Percentiles rank a stretch among this genome's conserved stretches.
Conservation (phyloP, 257 asterid genomes). For the Linderniella brevidens region DNA sequence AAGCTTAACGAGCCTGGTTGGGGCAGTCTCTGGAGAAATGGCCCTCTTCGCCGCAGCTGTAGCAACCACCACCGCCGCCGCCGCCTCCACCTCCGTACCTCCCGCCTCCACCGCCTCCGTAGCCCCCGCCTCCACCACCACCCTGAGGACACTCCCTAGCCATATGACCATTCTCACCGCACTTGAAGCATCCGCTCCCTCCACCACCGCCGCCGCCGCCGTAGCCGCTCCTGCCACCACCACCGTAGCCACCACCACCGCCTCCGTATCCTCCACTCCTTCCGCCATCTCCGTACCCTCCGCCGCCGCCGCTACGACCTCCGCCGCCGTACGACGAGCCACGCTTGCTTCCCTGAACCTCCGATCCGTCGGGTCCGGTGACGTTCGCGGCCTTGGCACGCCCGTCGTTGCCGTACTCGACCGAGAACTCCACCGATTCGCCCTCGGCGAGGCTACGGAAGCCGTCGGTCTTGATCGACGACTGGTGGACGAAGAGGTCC, state of each 20-base stretch:
- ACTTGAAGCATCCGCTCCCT: slow-evolving; percentile 16
- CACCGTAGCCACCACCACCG: slow-evolving; percentile 14
- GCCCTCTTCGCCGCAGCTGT: slow-evolving; percentile 3
- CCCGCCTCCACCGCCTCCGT: slow-evolving; percentile 21
- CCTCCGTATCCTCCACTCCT: slow-evolving; percentile 16
- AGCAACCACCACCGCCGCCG: slow-evolving; percentile 5
- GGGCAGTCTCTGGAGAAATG: slow-evolving; percentile 7
- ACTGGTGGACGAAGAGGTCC: slow-evolving; percentile 67
- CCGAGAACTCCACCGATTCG: slow-evolving; percentile 38
- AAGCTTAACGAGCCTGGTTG: not conserved
- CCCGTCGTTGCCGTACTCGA: slow-evolving; percentile 24
- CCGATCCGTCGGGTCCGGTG: slow-evolving; percentile 19
- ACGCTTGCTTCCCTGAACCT: slow-evolving; percentile 17
- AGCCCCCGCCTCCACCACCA: slow-evolving; percentile 23
- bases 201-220: slow-evolving; percentile 16
- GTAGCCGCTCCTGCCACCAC: slow-evolving; percentile 9
- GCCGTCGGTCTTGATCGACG: slow-evolving; percentile 44
- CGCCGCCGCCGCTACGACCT: slow-evolving; percentile 17
- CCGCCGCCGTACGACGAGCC: slow-evolving; percentile 20
- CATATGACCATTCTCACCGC: slow-evolving; percentile 24
- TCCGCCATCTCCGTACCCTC: slow-evolving; percentile 6
- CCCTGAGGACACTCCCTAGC: slow-evolving; percentile 26
- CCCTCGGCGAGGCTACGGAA: slow-evolving; percentile 52
- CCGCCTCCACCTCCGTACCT: slow-evolving; percentile 34
- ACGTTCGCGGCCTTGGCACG: slow-evolving; percentile 25